Base-by-base conservation (phyloP, 352 stramenopile species). In the Pythium phragmiticola region DNA sequence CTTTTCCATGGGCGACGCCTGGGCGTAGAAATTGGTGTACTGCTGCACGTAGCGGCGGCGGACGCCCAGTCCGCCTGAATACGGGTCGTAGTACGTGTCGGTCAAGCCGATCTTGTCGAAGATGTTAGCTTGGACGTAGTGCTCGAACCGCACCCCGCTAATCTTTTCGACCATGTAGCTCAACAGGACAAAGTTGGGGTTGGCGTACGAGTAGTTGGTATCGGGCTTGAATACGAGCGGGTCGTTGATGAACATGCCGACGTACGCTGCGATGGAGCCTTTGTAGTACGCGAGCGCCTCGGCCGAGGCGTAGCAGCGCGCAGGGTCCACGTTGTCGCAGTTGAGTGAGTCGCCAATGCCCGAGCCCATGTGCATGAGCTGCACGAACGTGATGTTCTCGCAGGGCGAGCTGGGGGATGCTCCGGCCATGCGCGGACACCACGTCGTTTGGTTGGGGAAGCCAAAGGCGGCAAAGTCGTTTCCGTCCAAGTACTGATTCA, bases 161-260 rank as follows among this genome's bases (percentile, higher is more conserved):
- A 89, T 50, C 54, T 80, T 86, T 64, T 89, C 80, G 47, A 89
- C 69, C 69, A 89, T 72, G 60, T 87, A 89, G 19, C 77, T 72
- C 14, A 88, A 57, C 43, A 89, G 16, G 51, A 85, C 70, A 42
- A 79, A 87, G 58, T 88, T 88, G 17, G 76, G 64, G 55, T 87
- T 73, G 0, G 75, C 46, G 51, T 85, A 84, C 46, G 63, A 64
- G 57, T 85, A 89, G 51, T 75, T 78, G 21, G 75, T 79, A 0
- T 75, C 80, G 4, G 80, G 80, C 6, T 60, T 61, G 39, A 89
- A 89, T 26, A 70, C 71, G 41, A 89, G 68, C 28, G 76, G 78
- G 4, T 67, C 65, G 33, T 87, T 74, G 65, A 89, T 77, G 52
- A 87, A 88, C 26, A 46, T 28, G 4, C 70, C 76, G 13, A 88